Conservation (phyloP, 345 rosid species). For the Hibiscus mutabilis region DNA sequence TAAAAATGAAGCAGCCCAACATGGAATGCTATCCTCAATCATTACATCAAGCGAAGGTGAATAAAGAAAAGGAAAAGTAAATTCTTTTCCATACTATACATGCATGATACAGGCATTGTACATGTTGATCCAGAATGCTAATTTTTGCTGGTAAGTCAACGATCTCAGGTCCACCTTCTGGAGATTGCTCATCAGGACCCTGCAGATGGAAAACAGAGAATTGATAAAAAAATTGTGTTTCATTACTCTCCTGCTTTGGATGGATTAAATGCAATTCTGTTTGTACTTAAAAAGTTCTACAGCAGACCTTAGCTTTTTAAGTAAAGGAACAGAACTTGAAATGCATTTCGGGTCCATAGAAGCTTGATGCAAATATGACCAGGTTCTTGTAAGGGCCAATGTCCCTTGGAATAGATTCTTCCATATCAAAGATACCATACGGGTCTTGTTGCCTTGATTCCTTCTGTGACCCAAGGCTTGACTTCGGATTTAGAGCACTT, state of each 20-base stretch:
- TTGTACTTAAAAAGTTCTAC: not conserved
- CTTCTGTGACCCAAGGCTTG: slow-evolving; percentile 33
- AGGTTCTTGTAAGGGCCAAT: slow-evolving; percentile 89
- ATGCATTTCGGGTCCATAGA: slow-evolving; percentile 84
- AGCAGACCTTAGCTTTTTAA: slow-evolving; percentile 62
- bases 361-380: slow-evolving; percentile 63
- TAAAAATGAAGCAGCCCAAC: too few species aligned
- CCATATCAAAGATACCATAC: slow-evolving; percentile 64
- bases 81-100: slow-evolving; percentile 41
- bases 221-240: not conserved
- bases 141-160: slow-evolving; percentile 65
- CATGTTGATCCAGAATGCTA: slow-evolving; percentile 98
- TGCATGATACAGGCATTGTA: slow-evolving; percentile 98
- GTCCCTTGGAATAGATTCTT: slow-evolving; percentile 77
- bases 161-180: slow-evolving; percentile 57
- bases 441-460: slow-evolving; percentile 90
- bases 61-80: too few species aligned
- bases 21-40: too few species aligned
- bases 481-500: slow-evolving; percentile 36
- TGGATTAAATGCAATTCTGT: not conserved
- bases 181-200: slow-evolving; percentile 68
- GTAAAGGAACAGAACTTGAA: slow-evolving; percentile 65
- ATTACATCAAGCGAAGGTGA: too few species aligned
- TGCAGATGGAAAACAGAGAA: slow-evolving; percentile 23
- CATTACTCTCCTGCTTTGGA: not conserved